A percentile compares a stretch with the other conserved stretches of the same genome.
Evolutionary conservation across 192 early-diverging fungal species (phyloP).

Genomic region (Podila epicladia): DNA sequence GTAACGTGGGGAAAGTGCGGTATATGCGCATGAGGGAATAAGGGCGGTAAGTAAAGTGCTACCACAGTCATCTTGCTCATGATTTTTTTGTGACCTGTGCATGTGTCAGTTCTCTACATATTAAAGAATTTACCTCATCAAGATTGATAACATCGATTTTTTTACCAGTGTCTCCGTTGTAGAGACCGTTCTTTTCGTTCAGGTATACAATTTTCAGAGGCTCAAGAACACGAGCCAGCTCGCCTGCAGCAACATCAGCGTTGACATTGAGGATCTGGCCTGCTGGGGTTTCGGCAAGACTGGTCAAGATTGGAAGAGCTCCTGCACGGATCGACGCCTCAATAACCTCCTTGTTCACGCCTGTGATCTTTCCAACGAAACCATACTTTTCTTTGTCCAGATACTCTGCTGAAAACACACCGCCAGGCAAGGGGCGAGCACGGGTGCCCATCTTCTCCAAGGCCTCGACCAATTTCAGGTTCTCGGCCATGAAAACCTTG

Average conservation of each 20-base stretch:
- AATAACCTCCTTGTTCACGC: constrained; percentile 93
- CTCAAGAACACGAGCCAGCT: constrained; percentile 95
- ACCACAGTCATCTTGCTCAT: background rate
- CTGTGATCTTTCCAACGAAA: constrained; percentile 90
- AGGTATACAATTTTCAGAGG: constrained; percentile 97
- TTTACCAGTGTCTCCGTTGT: constrained; percentile 93
- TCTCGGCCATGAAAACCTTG: constrained; percentile 94
- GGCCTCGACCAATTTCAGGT: constrained; percentile 97
- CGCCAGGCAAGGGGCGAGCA: constrained; percentile 95
- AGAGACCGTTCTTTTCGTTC: constrained; percentile 98
- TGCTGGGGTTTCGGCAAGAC: constrained; percentile 92
- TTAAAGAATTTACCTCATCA: constrained; percentile 80
- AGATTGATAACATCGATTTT: constrained; percentile 97
- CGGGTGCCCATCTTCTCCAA: constrained; percentile 94
- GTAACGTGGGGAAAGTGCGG: constrained; percentile 5
- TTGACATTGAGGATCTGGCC: constrained; percentile 99
- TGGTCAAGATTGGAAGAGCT: constrained; percentile 94
- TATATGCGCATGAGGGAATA: background rate
- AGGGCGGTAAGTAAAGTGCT: background rate
- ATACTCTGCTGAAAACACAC: constrained; percentile 97
- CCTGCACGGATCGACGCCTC: constrained; percentile 95
- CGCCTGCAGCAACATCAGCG: constrained; percentile 98
- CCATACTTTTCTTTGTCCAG: constrained; percentile 96
- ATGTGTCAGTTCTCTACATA: background rate
- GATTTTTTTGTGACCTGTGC: no score